Conservation (phyloP, 2,329 filamentous ascomycete genomes). For the Cercospora beticola region DNA sequence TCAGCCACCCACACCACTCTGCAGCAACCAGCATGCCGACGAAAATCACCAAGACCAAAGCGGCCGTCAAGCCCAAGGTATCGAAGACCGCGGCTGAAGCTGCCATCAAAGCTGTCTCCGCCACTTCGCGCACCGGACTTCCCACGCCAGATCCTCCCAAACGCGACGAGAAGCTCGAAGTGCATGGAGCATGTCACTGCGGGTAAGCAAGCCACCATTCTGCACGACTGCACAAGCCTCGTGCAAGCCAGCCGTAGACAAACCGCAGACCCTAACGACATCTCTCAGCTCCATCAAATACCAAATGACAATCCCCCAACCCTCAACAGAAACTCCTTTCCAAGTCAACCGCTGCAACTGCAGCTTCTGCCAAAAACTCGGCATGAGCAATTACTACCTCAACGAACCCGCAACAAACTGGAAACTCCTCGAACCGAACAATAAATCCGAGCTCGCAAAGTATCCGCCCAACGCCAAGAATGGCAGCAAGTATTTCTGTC, state of each 20-base stretch:
- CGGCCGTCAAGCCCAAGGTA: background rate
- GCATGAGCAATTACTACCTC: conserved; percentile 1
- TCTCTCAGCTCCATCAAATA: background rate
- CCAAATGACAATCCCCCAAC: background rate
- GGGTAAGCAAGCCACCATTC: conserved; percentile 1
- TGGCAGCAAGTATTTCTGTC: conserved; percentile 7
- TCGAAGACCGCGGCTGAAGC: background rate
- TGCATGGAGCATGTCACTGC: conserved; percentile 9
- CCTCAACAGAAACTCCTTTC: background rate
- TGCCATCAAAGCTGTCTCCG: background rate
- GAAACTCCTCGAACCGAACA: background rate
- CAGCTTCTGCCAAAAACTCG: conserved; percentile 9
- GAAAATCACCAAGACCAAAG: background rate
- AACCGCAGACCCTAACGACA: background rate
- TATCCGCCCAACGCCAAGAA: background rate
- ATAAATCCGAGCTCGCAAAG: background rate
- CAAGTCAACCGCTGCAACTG: conserved; percentile 9
- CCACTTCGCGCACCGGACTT: background rate
- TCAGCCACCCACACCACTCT: background rate
- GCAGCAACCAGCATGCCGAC: background rate
- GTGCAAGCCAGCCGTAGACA: background rate
- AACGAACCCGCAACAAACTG: background rate
- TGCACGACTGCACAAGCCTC: background rate
- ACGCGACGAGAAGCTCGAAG: conserved; percentile 2
- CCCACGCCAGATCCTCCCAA: background rate